A percentile compares a stretch with the other conserved stretches of the same genome.
phyloP scores from a whole-genome alignment of 129 eudicot species.

The Arctium lappa region DNA sequence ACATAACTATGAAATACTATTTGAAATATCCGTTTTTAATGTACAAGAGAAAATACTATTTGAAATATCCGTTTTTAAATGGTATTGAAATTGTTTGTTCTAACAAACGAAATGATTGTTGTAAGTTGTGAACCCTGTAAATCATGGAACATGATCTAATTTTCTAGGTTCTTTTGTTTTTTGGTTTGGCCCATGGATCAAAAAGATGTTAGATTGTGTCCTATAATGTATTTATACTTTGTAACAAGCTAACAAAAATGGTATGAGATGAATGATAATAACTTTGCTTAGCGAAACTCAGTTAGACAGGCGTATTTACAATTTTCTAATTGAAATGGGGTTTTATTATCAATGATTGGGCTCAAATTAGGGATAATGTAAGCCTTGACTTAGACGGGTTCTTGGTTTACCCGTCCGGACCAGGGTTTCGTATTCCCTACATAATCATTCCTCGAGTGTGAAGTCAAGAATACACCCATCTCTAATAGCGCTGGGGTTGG shows the following conservation, averaged over 20 bases:
- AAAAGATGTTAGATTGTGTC: neutral
- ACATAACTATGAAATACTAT: too few species aligned
- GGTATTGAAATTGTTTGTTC: neutral
- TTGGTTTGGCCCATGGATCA: neutral
- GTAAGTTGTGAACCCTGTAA: neutral
- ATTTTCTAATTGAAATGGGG: neutral
- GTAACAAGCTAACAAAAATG: neutral
- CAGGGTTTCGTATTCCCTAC: neutral
- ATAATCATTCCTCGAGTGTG: neutral
- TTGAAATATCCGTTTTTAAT: neutral
- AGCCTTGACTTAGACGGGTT: neutral
- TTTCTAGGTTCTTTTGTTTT: neutral
- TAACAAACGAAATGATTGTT: neutral
- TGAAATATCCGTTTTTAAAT: neutral
- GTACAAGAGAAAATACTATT: too few species aligned
- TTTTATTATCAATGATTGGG: too few species aligned
- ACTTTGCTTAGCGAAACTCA: neutral
- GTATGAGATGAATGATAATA: neutral
- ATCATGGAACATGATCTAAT: neutral
- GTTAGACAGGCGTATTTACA: neutral
- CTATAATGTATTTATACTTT: neutral
- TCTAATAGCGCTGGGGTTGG: neutral
- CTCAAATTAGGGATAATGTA: neutral
- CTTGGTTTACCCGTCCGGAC: neutral
- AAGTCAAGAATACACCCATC: neutral